A percentile compares a stretch with the other conserved stretches of the same genome.
phyloP scores from a whole-genome alignment of 2,329 filamentous ascomycete genomes.

The Aspergillus sp. region DNA sequence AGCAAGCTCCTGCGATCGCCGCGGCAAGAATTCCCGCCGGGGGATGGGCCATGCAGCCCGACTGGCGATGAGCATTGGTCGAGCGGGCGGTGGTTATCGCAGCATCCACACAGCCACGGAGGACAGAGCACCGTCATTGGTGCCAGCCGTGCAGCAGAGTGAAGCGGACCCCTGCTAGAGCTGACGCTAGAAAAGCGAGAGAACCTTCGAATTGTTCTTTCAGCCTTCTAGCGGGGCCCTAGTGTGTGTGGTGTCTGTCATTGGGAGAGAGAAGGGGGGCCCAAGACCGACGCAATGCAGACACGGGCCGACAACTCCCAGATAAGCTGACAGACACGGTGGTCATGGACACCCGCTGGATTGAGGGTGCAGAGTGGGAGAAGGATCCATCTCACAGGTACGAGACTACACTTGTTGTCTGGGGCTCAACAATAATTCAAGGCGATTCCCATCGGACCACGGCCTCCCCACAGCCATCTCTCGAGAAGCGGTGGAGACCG shows the following conservation, averaged over 20 bases:
- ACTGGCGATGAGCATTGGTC: slow-evolving; percentile 3
- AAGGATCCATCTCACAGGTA: no score
- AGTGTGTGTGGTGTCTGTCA: not conserved
- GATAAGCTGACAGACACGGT: no score
- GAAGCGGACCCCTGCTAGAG: slow-evolving; percentile 17
- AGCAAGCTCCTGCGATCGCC: slow-evolving; percentile 11
- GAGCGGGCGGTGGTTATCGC: slow-evolving; percentile 7
- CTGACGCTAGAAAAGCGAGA: slow-evolving; percentile 22
- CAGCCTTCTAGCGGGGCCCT: slow-evolving; percentile 17
- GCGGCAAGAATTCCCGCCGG: slow-evolving; percentile 5
- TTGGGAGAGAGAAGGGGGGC: not conserved
- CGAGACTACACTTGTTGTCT: no score
- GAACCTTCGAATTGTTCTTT: slow-evolving; percentile 19
- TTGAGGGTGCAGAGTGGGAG: no score
- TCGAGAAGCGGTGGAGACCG: no score
- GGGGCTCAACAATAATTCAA: no score
- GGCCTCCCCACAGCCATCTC: no score
- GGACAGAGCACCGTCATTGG: slow-evolving; percentile 13
- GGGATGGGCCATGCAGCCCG: slow-evolving; percentile 9
- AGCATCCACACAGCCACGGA: slow-evolving; percentile 18
- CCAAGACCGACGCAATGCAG: slow-evolving; percentile 1
- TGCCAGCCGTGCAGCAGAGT: slow-evolving; percentile 2
- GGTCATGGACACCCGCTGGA: no score
- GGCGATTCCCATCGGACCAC: no score
- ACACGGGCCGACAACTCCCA: not conserved